These are phyloP conservation scores for Lanmaoa rubissima DNA, from an alignment of 768 basidiomycete genomes.

Conservation along the genomic window DNA sequence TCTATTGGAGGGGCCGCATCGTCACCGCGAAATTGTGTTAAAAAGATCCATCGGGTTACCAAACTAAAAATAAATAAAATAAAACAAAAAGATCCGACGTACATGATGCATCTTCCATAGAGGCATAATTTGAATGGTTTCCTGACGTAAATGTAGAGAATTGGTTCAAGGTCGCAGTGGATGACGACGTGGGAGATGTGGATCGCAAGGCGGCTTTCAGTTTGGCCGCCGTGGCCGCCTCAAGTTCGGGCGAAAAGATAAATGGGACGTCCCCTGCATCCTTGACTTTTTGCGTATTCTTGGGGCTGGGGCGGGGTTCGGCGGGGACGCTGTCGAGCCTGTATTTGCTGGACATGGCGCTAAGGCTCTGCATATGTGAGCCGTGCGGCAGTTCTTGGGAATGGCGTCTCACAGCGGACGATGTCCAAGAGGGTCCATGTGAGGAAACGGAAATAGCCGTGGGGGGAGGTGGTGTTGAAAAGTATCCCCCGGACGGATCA, in stretches of 20 bases:
- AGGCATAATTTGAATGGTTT: conserved; percentile 12
- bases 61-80: conserved; percentile 1
- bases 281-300: conserved; percentile 22
- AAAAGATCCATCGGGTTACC: not conserved
- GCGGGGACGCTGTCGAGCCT: conserved; percentile 14
- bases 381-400: conserved; percentile 24
- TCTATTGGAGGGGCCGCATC: conserved; percentile 4
- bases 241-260: conserved; percentile 32
- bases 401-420: conserved; percentile 10
- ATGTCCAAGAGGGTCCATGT: conserved; percentile 16
- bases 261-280: conserved; percentile 33
- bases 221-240: conserved; percentile 30
- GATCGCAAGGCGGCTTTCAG: conserved; percentile 27
- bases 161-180: conserved; percentile 3
- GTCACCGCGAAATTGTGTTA: not conserved
- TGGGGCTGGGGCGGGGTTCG: conserved; percentile 12
- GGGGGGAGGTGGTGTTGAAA: conserved; percentile 8
- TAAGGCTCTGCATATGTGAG: conserved; percentile 19
- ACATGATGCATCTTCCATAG: conserved; percentile 28
- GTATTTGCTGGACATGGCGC: conserved; percentile 27
- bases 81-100: conserved; percentile 20
- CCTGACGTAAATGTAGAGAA: conserved; percentile 24
- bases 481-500: conserved; percentile 18
- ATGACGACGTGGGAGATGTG: conserved; percentile 5
- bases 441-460: conserved; percentile 10